Percentiles rank a stretch among this genome's conserved stretches.
phyloP scores from a whole-genome alignment of 805 yeast species.

The Lipomyces mesembrius region DNA sequence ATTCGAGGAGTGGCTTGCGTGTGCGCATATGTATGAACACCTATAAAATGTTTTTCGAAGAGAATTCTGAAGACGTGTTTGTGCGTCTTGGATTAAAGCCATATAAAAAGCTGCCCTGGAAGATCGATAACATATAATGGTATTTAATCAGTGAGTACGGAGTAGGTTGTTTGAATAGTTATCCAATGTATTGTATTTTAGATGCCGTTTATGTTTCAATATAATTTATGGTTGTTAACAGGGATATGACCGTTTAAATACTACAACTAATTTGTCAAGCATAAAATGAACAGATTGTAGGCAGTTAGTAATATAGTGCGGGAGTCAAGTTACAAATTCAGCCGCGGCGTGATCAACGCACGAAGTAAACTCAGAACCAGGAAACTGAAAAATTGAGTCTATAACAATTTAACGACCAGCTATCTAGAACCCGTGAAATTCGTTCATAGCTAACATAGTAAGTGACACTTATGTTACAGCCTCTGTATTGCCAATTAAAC shows the following conservation, averaged over 20 bases:
- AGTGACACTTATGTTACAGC: not conserved
- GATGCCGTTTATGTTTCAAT: slow-evolving; percentile 3
- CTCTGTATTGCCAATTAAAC: not conserved
- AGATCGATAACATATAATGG: slow-evolving; percentile 23
- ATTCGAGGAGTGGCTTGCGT: slow-evolving; percentile 60
- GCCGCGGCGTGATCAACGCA: no score
- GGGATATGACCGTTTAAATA: no score
- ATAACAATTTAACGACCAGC: no score
- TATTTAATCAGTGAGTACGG: not conserved
- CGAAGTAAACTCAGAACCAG: no score
- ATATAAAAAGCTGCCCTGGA: slow-evolving; percentile 23
- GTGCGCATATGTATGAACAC: slow-evolving; percentile 80
- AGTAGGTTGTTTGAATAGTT: not conserved
- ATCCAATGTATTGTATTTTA: not conserved
- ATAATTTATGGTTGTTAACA: not conserved
- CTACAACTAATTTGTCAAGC: no score
- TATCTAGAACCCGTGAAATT: not conserved
- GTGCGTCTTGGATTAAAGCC: slow-evolving; percentile 50
- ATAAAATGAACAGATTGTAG: no score
- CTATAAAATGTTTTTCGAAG: slow-evolving; percentile 79
- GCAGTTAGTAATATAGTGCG: no score
- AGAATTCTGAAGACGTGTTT: slow-evolving; percentile 77
- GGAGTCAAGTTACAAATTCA: no score
- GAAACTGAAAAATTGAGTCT: no score
- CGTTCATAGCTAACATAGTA: not conserved